These are phyloP conservation scores for Alternaria viburni DNA, from an alignment of 2,329 filamentous ascomycete genomes.

Conservation along the genomic window DNA sequence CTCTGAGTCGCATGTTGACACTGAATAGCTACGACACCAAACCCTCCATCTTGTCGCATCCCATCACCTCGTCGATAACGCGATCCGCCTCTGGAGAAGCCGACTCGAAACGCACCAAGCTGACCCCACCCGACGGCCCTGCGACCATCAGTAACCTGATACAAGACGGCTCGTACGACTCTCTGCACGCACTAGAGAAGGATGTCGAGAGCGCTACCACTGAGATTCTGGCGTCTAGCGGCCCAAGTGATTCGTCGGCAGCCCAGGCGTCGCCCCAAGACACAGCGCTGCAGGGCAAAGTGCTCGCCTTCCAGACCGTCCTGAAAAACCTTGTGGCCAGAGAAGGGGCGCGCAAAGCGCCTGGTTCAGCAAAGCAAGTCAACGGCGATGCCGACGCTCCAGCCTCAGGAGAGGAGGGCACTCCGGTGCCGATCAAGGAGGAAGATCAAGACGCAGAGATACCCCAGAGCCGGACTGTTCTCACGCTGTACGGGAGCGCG, in stretches of 20 bases:
- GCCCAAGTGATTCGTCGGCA: constrained; percentile 24
- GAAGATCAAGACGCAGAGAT: constrained; percentile 31
- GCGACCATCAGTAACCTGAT: constrained; percentile 49
- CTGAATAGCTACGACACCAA: constrained; percentile 50
- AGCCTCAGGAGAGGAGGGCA: constrained; percentile 14
- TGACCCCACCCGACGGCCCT: constrained; percentile 43
- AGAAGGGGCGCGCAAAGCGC: constrained; percentile 34
- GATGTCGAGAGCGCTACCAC: constrained; percentile 52
- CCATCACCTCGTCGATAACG: constrained; percentile 37
- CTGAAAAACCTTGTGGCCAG: constrained; percentile 36
- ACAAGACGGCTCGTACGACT: constrained; percentile 47
- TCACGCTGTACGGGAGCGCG: constrained; percentile 79
- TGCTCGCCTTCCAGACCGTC: constrained; percentile 45
- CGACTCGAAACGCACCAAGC: constrained; percentile 54
- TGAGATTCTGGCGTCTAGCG: constrained; percentile 47
- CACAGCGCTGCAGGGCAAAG: constrained; percentile 35
- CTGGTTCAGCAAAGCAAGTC: constrained; percentile 6
- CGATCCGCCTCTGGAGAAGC: constrained; percentile 49
- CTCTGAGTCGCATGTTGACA: constrained; percentile 16
- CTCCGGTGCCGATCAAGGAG: constrained; percentile 25
- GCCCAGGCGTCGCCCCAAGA: constrained; percentile 46
- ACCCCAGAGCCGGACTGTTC: constrained; percentile 61
- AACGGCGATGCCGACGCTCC: constrained; percentile 15
- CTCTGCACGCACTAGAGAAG: constrained; percentile 50
- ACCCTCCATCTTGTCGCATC: constrained; percentile 54